A percentile compares a stretch with the other conserved stretches of the same genome.
Conservation (phyloP, 441 rosid species). For the Adansonia grandidieri region DNA sequence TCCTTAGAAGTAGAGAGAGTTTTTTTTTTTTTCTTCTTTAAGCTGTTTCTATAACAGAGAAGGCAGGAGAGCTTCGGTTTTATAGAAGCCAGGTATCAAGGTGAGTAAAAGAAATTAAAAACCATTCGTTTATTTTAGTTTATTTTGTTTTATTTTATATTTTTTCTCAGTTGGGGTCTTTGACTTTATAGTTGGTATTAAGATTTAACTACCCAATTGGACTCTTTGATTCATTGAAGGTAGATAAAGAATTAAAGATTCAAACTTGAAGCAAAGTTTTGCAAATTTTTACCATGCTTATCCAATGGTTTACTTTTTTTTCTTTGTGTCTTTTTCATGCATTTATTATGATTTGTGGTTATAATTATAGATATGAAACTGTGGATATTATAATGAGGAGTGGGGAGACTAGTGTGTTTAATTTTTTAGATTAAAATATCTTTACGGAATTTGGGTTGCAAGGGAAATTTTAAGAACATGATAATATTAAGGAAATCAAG, state of each 20-base stretch:
- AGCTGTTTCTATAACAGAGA: background rate
- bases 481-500: constrained; percentile 7
- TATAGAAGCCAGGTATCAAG: background rate
- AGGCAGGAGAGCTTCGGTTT: background rate
- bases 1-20: background rate
- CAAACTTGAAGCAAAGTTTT: constrained; percentile 8
- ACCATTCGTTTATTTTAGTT: background rate
- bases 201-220: background rate
- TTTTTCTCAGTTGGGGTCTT: background rate
- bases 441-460: constrained; percentile 26
- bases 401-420: constrained; percentile 1
- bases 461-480: constrained; percentile 24
- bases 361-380: background rate
- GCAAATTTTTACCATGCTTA: background rate
- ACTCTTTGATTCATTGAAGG: constrained; percentile 17
- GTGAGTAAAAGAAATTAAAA: background rate
- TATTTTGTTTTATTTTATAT: background rate
- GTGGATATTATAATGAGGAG: constrained; percentile 17
- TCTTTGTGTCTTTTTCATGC: background rate
- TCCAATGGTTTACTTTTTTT: background rate
- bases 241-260: constrained; percentile 7
- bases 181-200: background rate
- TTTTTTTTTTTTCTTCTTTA: background rate
- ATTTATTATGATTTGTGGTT: background rate
- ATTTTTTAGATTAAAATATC: background rate